Evolutionary conservation across 148 eudicot species (phyloP).

Genomic region (Fagopyrum homotropicum): DNA sequence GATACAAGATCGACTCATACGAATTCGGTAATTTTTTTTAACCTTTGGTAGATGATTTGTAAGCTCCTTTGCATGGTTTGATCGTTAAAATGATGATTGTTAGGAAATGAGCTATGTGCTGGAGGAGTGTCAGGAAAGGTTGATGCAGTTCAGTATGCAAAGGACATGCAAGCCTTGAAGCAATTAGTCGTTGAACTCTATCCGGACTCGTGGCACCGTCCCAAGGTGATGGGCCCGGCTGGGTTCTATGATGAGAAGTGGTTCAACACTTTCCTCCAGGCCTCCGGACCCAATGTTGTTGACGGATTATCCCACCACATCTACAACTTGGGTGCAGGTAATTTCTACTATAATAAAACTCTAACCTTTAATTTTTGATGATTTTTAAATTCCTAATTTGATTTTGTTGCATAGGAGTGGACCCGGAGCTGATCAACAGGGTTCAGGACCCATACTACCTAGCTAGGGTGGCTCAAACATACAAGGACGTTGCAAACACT

Average conservation of each 20-base stretch:
- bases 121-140: neutral
- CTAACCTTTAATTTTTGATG: too few relatives aligned
- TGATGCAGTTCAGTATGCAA: neutral
- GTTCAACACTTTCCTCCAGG: neutral
- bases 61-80: neutral
- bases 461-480: slow-evolving; percentile 25
- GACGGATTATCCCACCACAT: neutral
- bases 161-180: neutral
- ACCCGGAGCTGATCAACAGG: slow-evolving; percentile 28
- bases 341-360: too few relatives aligned
- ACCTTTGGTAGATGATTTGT: too few relatives aligned
- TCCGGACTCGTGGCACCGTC: neutral
- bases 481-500: slow-evolving; percentile 15
- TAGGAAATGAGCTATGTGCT: neutral
- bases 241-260: neutral
- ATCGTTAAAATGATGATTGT: neutral
- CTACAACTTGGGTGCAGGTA: neutral
- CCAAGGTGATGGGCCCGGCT: neutral
- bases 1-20: slow-evolving; percentile 46
- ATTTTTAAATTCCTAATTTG: too few relatives aligned
- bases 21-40: slow-evolving; percentile 20
- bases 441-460: slow-evolving; percentile 40
- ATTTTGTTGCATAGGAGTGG: slow-evolving; percentile 21
- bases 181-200: neutral
- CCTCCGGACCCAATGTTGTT: neutral